Conservation (phyloP, 2,329 filamentous ascomycete species). For the Stagonosporopsis cucurbitacearum region DNA sequence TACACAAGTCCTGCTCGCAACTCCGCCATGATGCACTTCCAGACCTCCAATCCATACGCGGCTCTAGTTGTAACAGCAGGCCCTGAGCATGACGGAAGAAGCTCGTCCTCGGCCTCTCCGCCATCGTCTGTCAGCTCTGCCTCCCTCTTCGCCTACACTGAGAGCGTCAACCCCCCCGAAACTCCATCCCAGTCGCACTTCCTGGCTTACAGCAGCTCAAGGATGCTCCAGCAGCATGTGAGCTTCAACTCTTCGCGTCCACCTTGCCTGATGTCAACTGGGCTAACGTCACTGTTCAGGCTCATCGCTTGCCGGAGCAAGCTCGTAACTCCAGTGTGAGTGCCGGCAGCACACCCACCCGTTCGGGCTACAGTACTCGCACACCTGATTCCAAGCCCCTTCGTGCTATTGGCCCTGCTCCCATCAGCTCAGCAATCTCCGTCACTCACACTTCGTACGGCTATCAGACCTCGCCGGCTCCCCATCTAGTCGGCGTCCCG, state of each 20-base stretch:
- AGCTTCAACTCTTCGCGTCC: not conserved
- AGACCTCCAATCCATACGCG: conserved; percentile 10
- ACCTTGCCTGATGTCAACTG: not conserved
- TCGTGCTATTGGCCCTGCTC: conserved; percentile 5
- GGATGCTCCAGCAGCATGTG: conserved; percentile 15
- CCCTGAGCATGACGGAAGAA: conserved; percentile 16
- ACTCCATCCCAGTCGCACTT: conserved; percentile 5
- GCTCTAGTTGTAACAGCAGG: conserved; percentile 8
- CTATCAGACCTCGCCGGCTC: not conserved
- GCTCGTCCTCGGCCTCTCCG: conserved; percentile 17
- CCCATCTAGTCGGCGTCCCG: conserved; percentile 25
- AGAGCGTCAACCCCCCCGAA: not conserved
- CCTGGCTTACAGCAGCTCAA: not conserved
- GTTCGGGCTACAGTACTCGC: conserved; percentile 1
- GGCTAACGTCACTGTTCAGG: conserved; percentile 6
- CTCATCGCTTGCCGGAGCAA: conserved; percentile 3
- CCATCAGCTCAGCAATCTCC: conserved; percentile 8
- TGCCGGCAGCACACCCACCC: not conserved
- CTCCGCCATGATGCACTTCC: not conserved
- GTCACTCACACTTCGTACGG: conserved; percentile 6
- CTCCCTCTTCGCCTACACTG: conserved; percentile 5
- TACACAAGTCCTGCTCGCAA: not conserved
- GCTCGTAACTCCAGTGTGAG: not conserved
- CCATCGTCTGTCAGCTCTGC: conserved; percentile 22
- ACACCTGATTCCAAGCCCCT: not conserved